These are phyloP conservation scores for Boletus sp. DNA, from an alignment of 768 basidiomycete species.

Conservation along the genomic window DNA sequence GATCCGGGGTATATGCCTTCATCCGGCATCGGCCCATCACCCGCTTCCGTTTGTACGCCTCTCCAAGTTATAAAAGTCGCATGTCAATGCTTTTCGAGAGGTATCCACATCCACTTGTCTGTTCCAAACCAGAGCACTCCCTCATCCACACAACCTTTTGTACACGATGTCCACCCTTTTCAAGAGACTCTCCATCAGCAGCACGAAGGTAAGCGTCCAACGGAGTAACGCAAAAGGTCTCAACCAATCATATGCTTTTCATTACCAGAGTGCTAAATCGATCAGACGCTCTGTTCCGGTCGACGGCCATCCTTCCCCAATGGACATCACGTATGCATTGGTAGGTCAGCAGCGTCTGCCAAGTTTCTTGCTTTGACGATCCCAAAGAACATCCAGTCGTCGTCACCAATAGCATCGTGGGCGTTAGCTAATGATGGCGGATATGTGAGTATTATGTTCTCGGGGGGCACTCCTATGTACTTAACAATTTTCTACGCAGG, in stretches of 20 bases:
- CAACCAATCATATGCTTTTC: neutral
- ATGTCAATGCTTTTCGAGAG: neutral
- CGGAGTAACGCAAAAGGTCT: neutral
- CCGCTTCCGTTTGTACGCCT: neutral
- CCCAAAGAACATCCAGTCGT: slow-evolving; percentile 8
- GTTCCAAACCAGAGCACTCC: neutral
- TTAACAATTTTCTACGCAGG: slow-evolving; percentile 6
- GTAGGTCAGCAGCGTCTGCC: slow-evolving; percentile 12
- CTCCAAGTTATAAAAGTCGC: slow-evolving; percentile 21
- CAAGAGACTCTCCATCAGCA: slow-evolving; percentile 23
- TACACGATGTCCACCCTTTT: slow-evolving; percentile 20
- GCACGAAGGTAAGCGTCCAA: slow-evolving; percentile 17
- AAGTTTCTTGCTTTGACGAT: neutral
- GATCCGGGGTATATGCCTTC: slow-evolving; percentile 15
- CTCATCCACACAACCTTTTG: neutral
- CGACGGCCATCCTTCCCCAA: slow-evolving; percentile 16
- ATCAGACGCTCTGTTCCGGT: slow-evolving; percentile 12
- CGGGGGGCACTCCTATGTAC: neutral
- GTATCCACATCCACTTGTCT: slow-evolving; percentile 1
- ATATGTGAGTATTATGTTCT: slow-evolving; percentile 14
- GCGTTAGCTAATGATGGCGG: neutral
- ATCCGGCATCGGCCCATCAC: neutral
- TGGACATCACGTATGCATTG: slow-evolving; percentile 21
- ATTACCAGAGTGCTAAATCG: slow-evolving; percentile 20
- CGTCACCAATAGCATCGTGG: slow-evolving; percentile 8